Base-by-base conservation (phyloP, 2,329 filamentous ascomycete genomes). In the Epichloe sibirici region DNA sequence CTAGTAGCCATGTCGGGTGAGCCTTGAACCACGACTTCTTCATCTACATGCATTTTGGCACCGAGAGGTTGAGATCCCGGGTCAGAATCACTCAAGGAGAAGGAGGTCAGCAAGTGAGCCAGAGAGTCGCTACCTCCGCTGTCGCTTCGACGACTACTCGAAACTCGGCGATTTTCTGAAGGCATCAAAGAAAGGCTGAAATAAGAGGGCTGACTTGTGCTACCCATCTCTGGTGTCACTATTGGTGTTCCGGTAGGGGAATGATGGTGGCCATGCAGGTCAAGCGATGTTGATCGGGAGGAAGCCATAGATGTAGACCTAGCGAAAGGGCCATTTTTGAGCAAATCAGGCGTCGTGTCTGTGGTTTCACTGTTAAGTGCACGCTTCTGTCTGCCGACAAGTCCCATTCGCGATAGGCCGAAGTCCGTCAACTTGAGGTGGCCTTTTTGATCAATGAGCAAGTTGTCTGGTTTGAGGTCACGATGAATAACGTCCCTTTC, bases 341-440 rank as follows among this genome's bases (percentile, higher is more conserved):
- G 77, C 12, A 98, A 74, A 70, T 98, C 94, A 1, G 93, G 93
- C 1, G 85, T 90, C n/a, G 85, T 82, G 57, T 98, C 91, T 35
- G 83, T 82, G 31, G 82, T 74, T 64, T 78, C 79, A 71, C 78
- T 83, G 64, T 85, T 93, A 47, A 96, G 75, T 23, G 91, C 89
- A 62, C 93, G 83, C 73, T 98, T 97, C 70, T 98, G 93, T 62
- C 93, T 87, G 55, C 93, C 93, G 56, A 98, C 87, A 57, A 98
- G 75, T 65, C 93, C 94, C 91, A 98, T 97, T 31, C 93, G 84
- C 12, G 93, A 98, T 28, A 98, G 75, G 55, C 93, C 93, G 71
- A 98, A 98, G 67, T 98, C 93, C 1, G 94, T 98, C 61, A 98
- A 75, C 69, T 98, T 98, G 53, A 98, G 73, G 70, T 98, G 93